A percentile compares a stretch with the other conserved stretches of the same genome.
These are phyloP conservation scores for Gracilariopsis chorda DNA, from an alignment of 23 red algal genomes.

Conservation along the genomic window DNA sequence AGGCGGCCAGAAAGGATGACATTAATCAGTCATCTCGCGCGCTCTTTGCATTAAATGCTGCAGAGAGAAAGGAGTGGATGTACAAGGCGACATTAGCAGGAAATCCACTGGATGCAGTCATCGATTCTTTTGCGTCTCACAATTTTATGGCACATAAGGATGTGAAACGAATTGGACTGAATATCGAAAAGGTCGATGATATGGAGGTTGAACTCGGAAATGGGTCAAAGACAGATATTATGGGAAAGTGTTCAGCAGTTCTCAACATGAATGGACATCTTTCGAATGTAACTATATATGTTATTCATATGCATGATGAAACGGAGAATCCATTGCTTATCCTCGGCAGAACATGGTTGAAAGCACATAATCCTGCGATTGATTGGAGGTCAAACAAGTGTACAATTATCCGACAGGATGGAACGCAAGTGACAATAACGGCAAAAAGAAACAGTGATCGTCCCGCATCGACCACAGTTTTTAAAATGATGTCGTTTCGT, in stretches of 20 bases:
- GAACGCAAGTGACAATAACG: neutral
- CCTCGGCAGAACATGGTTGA: neutral
- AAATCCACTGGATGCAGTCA: neutral
- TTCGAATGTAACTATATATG: neutral
- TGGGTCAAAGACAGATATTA: constrained; percentile 4
- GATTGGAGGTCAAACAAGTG: neutral
- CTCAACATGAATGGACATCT: constrained; percentile 1
- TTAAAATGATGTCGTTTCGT: constrained; percentile 5
- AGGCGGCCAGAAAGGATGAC: neutral
- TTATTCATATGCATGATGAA: neutral
- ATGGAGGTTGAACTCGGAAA: constrained; percentile 3
- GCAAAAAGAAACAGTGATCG: neutral
- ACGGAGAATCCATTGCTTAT: neutral
- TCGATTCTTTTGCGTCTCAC: constrained; percentile 35
- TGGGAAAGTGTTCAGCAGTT: neutral
- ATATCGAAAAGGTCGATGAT: neutral
- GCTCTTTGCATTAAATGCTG: neutral
- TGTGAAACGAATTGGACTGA: neutral
- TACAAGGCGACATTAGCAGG: neutral
- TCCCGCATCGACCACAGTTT: no score
- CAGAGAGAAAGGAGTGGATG: neutral
- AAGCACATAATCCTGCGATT: neutral
- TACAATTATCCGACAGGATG: neutral
- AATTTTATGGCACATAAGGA: constrained; percentile 26
- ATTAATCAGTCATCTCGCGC: neutral